Percentiles rank a stretch among this genome's conserved stretches.
phyloP scores from a whole-genome alignment of 805 yeast species.

The Dipodascopsis tothii region DNA sequence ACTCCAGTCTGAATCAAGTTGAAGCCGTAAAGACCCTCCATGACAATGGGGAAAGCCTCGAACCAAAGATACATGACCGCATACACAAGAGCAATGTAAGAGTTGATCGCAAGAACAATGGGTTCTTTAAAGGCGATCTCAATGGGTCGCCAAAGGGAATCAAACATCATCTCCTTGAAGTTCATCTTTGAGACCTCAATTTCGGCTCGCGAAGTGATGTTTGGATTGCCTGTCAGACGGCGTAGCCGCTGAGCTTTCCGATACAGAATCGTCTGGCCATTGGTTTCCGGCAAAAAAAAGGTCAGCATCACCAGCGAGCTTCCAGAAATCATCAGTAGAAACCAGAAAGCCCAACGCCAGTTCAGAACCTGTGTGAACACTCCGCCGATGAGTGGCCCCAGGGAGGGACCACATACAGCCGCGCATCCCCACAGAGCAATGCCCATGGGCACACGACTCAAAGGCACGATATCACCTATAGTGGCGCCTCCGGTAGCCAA shows the following conservation, averaged over 20 bases:
- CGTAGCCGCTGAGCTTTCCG: conserved; percentile 46
- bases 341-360: conserved; percentile 40
- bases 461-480: conserved; percentile 41
- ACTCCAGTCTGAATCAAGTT: conserved; percentile 43
- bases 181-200: neutral
- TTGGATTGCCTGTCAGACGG: conserved; percentile 42
- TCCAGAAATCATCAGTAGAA: conserved; percentile 34
- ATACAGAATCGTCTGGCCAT: conserved; percentile 38
- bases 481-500: conserved; percentile 55
- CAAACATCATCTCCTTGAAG: conserved; percentile 19
- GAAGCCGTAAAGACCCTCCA: conserved; percentile 40
- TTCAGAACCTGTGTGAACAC: conserved; percentile 38
- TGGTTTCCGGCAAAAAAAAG: conserved; percentile 47
- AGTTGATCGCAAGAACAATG: conserved; percentile 45
- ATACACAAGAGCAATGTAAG: conserved; percentile 47
- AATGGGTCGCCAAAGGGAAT: conserved; percentile 34
- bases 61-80: conserved; percentile 50
- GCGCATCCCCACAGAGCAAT: conserved; percentile 48
- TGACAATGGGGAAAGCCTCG: conserved; percentile 57
- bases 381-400: conserved; percentile 53
- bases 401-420: conserved; percentile 46
- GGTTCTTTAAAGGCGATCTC: conserved; percentile 48
- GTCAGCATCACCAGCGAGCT: conserved; percentile 33
- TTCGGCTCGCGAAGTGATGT: conserved; percentile 35
- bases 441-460: conserved; percentile 40